phyloP scores from a whole-genome alignment of 225 moss, liverwort and hornwort species.

The Marchantia paleacea region DNA sequence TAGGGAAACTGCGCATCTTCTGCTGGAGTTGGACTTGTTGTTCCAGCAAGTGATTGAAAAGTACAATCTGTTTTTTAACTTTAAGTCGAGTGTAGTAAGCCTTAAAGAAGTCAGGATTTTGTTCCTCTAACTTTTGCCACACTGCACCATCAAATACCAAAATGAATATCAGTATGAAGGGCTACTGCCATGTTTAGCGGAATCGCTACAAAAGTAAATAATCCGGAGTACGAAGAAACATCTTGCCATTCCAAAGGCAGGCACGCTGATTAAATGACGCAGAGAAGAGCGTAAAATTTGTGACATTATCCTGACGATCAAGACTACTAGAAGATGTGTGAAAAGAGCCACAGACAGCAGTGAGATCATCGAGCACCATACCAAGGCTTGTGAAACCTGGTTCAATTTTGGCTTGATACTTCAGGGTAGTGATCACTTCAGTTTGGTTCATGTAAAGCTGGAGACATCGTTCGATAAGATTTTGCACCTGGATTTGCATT shows the following conservation, averaged over 20 bases:
- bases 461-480: conserved; percentile 95
- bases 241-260: background rate
- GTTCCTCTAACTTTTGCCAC: conserved; percentile 97
- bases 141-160: conserved; percentile 42
- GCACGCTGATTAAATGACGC: no score
- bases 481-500: conserved; percentile 69
- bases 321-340: background rate
- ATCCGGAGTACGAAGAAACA: background rate
- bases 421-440: conserved; percentile 89
- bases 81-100: conserved; percentile 97
- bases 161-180: background rate
- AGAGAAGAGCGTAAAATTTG: background rate
- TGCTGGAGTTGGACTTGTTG: conserved; percentile 84
- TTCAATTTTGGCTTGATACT: conserved; percentile 98
- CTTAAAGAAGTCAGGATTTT: conserved; percentile 97
- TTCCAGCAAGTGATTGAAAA: conserved; percentile 91
- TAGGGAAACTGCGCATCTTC: conserved; percentile 82
- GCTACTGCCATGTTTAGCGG: background rate
- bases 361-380: conserved; percentile 34
- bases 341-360: background rate
- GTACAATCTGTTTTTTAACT: conserved; percentile 89
- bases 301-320: background rate
- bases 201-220: background rate
- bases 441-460: conserved; percentile 98
- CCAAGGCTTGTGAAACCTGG: conserved; percentile 98